Evolutionary conservation across 768 basidiomycete species (phyloP), one percentile per base, ranked within the genome.

Genomic region (Boletus edulis): DNA sequence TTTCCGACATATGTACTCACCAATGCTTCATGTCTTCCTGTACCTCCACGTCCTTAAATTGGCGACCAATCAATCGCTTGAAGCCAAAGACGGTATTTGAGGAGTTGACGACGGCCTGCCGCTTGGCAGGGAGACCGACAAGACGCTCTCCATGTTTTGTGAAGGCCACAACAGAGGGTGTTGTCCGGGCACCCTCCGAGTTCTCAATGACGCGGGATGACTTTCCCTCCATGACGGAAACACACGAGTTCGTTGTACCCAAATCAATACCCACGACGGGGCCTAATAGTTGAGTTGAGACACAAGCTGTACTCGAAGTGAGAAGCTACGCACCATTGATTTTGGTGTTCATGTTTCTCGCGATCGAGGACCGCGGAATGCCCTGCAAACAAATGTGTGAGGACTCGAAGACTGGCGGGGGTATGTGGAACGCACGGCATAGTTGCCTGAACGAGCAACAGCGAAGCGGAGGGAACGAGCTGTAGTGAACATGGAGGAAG

Each of bases 101-200:
- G 8, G 92, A 79, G 81, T 99, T 99, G 70, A 98, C 94, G 45
- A 97, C 92, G 2, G 94, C 94, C 73, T 98, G 96, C 46, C 95
- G 91, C 75, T 98, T 95, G 12, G 96, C 97, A 22, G 96, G 95
- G 41, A 97, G 83, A 73, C 96, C 96, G 56, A 97, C 88, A 32
- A 98, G 81, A 55, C 96, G 93, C 72, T 99, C 97, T 53, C 93
- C 94, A 65, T 98, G 94, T 73, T 98, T 97, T 52, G 97, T 94
- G 81, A 99, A 99, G 38, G 96, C 96, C 62, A 98, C 93, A 52
- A 98, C 94, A 38, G 97, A 99, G 3, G 97, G 97, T 15, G 97
- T 99, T 59, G 97, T 98, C 62, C 97, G 86, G 54, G 90, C 91
- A 78, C 97, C 96, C 78, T 98, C 96, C 6, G 95, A 78, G 78